These are phyloP conservation scores for Alternaria sp. DNA, from an alignment of 2,329 filamentous ascomycete genomes.

Conservation along the genomic window DNA sequence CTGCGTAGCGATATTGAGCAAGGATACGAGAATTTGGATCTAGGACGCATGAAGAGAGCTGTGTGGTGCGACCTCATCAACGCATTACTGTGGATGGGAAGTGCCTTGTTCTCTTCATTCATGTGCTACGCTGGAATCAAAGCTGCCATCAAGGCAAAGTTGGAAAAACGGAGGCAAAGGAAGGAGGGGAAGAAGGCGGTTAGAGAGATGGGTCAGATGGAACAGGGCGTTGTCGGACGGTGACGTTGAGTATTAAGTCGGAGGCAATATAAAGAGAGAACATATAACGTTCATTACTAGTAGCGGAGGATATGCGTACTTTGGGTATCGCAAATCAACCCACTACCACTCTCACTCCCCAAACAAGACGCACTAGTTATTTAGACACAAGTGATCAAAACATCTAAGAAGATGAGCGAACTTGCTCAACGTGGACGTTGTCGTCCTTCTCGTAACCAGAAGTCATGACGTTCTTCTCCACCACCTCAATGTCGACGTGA, in stretches of 20 bases:
- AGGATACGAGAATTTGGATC: slow-evolving; percentile 18
- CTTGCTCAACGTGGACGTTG: slow-evolving; percentile 27
- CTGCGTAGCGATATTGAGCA: background rate
- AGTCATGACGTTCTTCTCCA: slow-evolving; percentile 25
- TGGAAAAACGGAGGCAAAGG: slow-evolving; percentile 4
- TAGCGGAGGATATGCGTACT: slow-evolving; percentile 7
- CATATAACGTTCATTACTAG: slow-evolving; percentile 5
- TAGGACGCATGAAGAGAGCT: slow-evolving; percentile 28
- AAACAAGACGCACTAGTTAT: background rate
- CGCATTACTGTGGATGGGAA: slow-evolving; percentile 32
- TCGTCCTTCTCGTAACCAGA: slow-evolving; percentile 38
- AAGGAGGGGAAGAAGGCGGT: background rate
- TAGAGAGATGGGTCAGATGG: slow-evolving; percentile 15
- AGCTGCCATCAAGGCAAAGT: slow-evolving; percentile 25
- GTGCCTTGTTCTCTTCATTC: slow-evolving; percentile 32
- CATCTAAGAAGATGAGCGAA: slow-evolving; percentile 13
- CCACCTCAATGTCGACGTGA: slow-evolving; percentile 35
- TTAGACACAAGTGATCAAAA: slow-evolving; percentile 1
- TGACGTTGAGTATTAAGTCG: background rate
- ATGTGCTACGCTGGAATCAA: slow-evolving; percentile 38
- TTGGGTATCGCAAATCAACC: slow-evolving; percentile 10
- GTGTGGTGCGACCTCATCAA: slow-evolving; percentile 37
- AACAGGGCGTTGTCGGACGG: slow-evolving; percentile 5
- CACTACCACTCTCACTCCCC: background rate
- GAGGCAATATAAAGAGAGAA: background rate